Evolutionary conservation across 2,329 filamentous ascomycete genomes (phyloP), one percentile per base, ranked within the genome.

Genomic region (Chlorencoelia australis): DNA sequence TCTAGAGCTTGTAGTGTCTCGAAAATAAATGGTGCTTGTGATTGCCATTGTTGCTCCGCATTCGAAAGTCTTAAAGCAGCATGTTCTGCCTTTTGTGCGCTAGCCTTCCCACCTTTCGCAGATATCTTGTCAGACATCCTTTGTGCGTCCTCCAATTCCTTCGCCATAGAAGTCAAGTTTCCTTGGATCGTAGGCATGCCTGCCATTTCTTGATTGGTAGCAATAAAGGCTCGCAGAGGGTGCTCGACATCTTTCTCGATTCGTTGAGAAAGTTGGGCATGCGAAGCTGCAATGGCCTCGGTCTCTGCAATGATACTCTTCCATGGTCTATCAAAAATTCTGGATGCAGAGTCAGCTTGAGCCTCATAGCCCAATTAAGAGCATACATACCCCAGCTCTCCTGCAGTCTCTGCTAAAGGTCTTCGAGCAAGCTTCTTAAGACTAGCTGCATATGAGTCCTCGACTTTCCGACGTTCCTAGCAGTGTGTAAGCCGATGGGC

Each of bases 21-120:
- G 55, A 94, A 95, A 42, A 95, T 82, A 60, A 85, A 96, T 1
- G 91, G 91, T 10, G 91, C 86, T 59, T 94, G 87, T 1, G 86
- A 87, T 38, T 94, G 80, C 91, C 91, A 98, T 56, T 94, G 82
- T 47, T 80, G 73, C 29, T 70, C 75, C n/a, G 86, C 81, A 42
- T 76, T 76, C 45, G 94, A 83, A 28, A 93, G 73, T 46, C 78
- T 79, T 13, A 75, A 67, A 8, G 75, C 70, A 9, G 86, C 87
- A 44, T 71, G 71, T 28, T 87, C 82, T 25, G 91, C 73, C 59
- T 91, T 94, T 40, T 77, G 75, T 2, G 79, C 71, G 51, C 76
- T 87, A 27, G 81, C 76, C 60, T 80, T 86, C 36, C 72, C 71
- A 42, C 82, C 86, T 60, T 89, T 94, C 55, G 73, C 81, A 53